Evolutionary conservation across 495 filamentous ascomycete species (phyloP).

Genomic region (Cairneyella variabilis): DNA sequence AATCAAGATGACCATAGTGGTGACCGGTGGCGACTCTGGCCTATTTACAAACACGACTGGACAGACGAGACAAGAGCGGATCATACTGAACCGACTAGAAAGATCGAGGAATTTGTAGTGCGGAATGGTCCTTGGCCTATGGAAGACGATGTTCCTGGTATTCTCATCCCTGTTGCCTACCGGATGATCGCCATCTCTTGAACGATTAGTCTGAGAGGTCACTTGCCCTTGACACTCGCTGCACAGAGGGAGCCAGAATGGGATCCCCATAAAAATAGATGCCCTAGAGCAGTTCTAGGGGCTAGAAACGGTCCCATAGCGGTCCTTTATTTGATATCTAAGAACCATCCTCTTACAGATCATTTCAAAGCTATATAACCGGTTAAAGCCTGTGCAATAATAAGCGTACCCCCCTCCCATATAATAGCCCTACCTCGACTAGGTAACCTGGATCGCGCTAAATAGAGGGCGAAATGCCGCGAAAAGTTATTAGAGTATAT

Average conservation of each 20-base stretch:
- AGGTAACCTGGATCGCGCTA: constrained; percentile 17
- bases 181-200: not conserved
- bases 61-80: not conserved
- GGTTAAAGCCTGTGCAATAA: constrained; percentile 9
- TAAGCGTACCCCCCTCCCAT: not conserved
- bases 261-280: not conserved
- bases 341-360: not conserved
- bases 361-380: constrained; percentile 15
- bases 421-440: constrained; percentile 13
- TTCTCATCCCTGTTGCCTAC: not conserved
- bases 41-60: constrained; percentile 15
- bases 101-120: constrained; percentile 14
- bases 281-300: not conserved
- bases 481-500: constrained; percentile 20
- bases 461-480: constrained; percentile 12
- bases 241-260: not conserved
- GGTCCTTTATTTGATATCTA: not conserved
- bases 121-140: constrained; percentile 12
- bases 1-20: not conserved
- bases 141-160: not conserved
- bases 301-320: not conserved
- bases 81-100: not conserved
- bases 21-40: not conserved
- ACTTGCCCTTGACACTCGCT: not conserved
- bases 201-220: not conserved